Evolutionary conservation across 2,329 filamentous ascomycete genomes (phyloP).

Genomic region (Tothia fuscella): DNA sequence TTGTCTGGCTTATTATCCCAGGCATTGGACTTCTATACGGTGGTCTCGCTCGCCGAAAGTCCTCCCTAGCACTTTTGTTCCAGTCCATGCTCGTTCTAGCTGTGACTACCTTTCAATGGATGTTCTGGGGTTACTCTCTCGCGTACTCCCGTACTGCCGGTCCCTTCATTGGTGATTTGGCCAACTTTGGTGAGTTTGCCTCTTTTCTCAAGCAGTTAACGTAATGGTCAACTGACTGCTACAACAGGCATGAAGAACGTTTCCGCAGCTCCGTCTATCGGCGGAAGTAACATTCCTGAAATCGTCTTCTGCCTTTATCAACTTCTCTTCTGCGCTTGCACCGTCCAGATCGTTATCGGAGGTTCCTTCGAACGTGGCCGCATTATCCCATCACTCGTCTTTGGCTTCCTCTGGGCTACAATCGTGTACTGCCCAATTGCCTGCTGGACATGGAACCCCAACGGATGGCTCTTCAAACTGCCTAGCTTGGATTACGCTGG

Average conservation of each 20-base stretch:
- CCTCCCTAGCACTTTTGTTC: constrained; percentile 49
- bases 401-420: constrained; percentile 51
- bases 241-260: constrained; percentile 50
- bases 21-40: constrained; percentile 55
- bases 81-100: constrained; percentile 48
- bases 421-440: constrained; percentile 53
- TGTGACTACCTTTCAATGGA: constrained; percentile 21
- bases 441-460: constrained; percentile 57
- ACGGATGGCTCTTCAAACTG: constrained; percentile 52
- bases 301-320: constrained; percentile 57
- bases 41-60: constrained; percentile 51
- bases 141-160: constrained; percentile 49
- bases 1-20: constrained; percentile 49
- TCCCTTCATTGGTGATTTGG: constrained; percentile 51
- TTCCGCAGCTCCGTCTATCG: constrained; percentile 47
- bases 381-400: constrained; percentile 52
- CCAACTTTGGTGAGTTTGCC: too few species aligned
- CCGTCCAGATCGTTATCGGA: constrained; percentile 53
- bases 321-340: constrained; percentile 49
- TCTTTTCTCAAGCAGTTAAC: too few species aligned
- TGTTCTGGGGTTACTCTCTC: constrained; percentile 42
- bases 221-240: too few species aligned
- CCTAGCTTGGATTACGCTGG: constrained; percentile 49
- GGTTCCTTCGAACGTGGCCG: constrained; percentile 53
- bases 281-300: constrained; percentile 46